phyloP scores from a whole-genome alignment of 345 rosid genomes.

The Gynandropsis gynandra region DNA sequence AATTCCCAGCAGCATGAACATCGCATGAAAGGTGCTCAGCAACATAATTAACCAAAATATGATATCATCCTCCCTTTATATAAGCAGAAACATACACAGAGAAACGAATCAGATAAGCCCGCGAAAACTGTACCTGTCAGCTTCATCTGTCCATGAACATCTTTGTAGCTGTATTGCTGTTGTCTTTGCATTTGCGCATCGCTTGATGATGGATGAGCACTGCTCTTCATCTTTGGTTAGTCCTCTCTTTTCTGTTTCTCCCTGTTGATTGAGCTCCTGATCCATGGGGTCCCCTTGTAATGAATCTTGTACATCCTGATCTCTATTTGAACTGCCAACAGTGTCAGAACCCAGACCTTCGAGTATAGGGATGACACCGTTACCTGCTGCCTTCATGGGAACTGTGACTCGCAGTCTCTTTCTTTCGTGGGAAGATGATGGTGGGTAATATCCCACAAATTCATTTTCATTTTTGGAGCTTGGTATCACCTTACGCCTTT shows the following conservation, averaged over 20 bases:
- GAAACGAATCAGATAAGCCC: constrained; percentile 12
- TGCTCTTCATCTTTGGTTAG: constrained; percentile 40
- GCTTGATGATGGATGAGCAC: constrained; percentile 34
- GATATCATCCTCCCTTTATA: neutral
- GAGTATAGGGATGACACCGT: constrained; percentile 30
- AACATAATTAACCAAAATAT: no score
- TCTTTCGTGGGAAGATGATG: constrained; percentile 46
- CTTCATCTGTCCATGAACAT: constrained; percentile 81
- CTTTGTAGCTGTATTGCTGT: constrained; percentile 44
- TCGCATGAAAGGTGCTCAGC: no score
- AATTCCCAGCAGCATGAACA: constrained; percentile 1
- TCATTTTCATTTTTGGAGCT: constrained; percentile 27
- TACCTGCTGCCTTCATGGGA: constrained; percentile 30
- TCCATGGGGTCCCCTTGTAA: constrained; percentile 29
- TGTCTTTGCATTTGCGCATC: constrained; percentile 36
- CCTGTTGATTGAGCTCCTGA: constrained; percentile 30
- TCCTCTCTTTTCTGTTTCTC: constrained; percentile 32
- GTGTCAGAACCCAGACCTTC: constrained; percentile 19
- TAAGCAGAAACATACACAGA: constrained; percentile 9
- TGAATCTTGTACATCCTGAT: constrained; percentile 17
- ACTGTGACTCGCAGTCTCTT: constrained; percentile 36
- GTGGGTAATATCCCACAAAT: constrained; percentile 23
- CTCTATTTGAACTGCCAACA: constrained; percentile 22
- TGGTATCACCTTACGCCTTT: constrained; percentile 29
- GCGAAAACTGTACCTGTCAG: constrained; percentile 57